Evolutionary conservation across 495 filamentous ascomycete species (phyloP).

Genomic region (Cercophora newfieldiana): DNA sequence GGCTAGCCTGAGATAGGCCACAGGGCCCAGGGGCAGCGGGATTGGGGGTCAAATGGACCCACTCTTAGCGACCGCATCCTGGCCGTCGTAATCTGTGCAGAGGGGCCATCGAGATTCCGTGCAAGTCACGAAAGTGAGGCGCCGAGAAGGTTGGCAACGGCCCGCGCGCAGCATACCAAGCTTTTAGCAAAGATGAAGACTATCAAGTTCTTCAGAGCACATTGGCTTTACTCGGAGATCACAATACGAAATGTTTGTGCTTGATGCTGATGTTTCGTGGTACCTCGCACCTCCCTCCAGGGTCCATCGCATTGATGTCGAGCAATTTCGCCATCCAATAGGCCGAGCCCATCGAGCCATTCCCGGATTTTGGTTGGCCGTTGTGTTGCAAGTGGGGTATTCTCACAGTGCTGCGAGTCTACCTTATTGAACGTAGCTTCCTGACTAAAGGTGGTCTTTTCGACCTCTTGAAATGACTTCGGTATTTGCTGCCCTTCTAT

Average conservation of each 20-base stretch:
- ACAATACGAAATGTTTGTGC: background rate
- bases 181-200: background rate
- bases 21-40: slow-evolving; percentile 5
- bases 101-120: background rate
- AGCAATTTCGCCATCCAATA: slow-evolving; percentile 17
- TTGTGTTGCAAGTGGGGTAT: background rate
- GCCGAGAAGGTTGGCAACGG: slow-evolving; percentile 1
- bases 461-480: background rate
- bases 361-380: slow-evolving; percentile 3
- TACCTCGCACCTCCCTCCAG: background rate
- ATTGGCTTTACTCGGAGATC: background rate
- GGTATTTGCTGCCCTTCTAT: background rate
- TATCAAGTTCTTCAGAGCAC: background rate
- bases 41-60: slow-evolving; percentile 6
- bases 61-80: slow-evolving; percentile 11
- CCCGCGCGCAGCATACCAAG: background rate
- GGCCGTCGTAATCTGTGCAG: slow-evolving; percentile 10
- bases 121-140: background rate
- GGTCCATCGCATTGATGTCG: slow-evolving; percentile 13
- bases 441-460: background rate
- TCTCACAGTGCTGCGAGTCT: background rate
- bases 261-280: background rate
- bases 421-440: background rate
- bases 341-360: background rate
- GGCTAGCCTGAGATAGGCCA: slow-evolving; percentile 3